Evolutionary conservation across 2,329 filamentous ascomycete species (phyloP).

Genomic region (Colletotrichum nymphaeae): DNA sequence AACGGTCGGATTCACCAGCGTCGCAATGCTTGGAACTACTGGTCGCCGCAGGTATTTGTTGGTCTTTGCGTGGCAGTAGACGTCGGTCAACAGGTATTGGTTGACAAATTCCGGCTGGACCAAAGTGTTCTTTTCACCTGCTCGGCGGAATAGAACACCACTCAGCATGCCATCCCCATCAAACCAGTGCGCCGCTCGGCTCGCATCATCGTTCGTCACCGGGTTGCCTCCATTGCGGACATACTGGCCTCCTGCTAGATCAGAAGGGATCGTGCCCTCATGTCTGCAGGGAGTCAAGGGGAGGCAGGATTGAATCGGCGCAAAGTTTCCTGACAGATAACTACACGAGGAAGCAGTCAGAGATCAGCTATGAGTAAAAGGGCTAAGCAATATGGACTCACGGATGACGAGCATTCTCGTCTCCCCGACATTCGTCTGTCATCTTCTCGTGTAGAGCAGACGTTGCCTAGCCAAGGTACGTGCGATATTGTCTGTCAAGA

Average conservation of each 20-base stretch:
- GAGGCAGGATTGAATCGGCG: conserved; percentile 68
- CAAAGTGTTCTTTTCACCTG: conserved; percentile 46
- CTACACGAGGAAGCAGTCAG: background rate
- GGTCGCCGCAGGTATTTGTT: conserved; percentile 62
- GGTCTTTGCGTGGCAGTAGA: conserved; percentile 66
- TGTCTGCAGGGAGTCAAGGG: conserved; percentile 67
- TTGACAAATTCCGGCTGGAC: conserved; percentile 75
- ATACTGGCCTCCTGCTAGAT: conserved; percentile 76
- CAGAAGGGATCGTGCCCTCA: conserved; percentile 69
- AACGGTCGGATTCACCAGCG: conserved; percentile 69
- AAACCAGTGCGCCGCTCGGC: conserved; percentile 77
- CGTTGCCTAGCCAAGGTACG: background rate
- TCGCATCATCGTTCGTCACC: conserved; percentile 68
- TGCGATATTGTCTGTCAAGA: background rate
- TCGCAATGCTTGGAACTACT: conserved; percentile 75
- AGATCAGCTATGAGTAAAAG: background rate
- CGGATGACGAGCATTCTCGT: conserved; percentile 21
- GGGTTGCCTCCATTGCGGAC: conserved; percentile 80
- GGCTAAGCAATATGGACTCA: background rate
- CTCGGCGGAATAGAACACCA: conserved; percentile 69
- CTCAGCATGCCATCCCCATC: conserved; percentile 81
- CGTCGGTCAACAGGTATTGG: conserved; percentile 75
- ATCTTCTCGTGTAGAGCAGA: background rate
- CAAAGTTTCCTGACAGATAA: conserved; percentile 77
- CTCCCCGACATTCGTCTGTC: background rate